Base-by-base conservation (phyloP, 352 stramenopile genomes). In the Globisporangium yorkense region DNA sequence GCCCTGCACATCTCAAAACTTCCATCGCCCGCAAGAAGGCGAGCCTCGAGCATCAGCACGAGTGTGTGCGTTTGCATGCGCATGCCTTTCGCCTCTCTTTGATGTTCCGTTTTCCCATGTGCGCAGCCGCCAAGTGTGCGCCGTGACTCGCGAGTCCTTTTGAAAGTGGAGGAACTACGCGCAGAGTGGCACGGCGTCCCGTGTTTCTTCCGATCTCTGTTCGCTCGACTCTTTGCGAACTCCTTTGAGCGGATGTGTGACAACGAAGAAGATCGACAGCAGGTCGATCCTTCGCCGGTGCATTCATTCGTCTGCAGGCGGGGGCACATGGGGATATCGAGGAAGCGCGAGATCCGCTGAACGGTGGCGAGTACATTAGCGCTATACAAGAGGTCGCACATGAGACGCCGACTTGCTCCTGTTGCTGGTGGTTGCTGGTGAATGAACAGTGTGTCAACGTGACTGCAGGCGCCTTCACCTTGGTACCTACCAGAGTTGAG, bases 401-500 rank as follows among this genome's bases (percentile, higher is more conserved):
- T 12, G 33, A 39, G 33, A 13, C 33, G 33, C 33, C 33, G 33
- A 39, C 8, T 9, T 39, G 37, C 13, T 43, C 37, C 13, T 43
- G 37, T 18, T 43, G 37, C 37, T 43, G 33, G 33, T 2, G 2
- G 33, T 9, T 39, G 33, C 8, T 39, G 6, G 33, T 3, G 33
- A 27, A 27, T 1, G 24, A 27, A 27, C 24, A 27, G 24, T 27
- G 24, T 27, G 24, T 27, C 33, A 37, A 37, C 33, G 9, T 10
- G 8, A 31, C 16, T 46, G 20, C 35, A 49, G 46, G 37, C 51
- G 35, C 46, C 39, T 49, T 57, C 51, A 57, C 51, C 24, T 49
- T 39, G 51, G 9, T 49, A 57, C 51, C 51, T 57, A 40, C 51
- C 16, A 2, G 1, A 49, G 21, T 57, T 57, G 39, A 48, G 51